Evolutionary conservation across 2,329 filamentous ascomycete species (phyloP).

Genomic region (Amauroascus verrucosus): DNA sequence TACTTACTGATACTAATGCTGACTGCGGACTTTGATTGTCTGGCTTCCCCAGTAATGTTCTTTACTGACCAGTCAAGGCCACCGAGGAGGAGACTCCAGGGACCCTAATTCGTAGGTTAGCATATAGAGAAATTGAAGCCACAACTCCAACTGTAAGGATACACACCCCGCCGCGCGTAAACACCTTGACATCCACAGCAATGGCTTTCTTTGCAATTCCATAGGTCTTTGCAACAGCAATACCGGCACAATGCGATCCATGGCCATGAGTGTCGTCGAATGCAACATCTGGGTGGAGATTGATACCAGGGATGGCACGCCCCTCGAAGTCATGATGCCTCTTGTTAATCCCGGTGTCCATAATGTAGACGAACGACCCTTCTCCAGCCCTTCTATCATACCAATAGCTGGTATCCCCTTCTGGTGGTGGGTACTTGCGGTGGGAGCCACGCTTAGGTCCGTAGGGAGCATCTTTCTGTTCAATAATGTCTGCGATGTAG

Average conservation of each 20-base stretch:
- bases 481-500: conserved; percentile 56
- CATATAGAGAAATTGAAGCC: neutral
- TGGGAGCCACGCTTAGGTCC: conserved; percentile 97
- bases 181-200: conserved; percentile 94
- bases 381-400: conserved; percentile 84
- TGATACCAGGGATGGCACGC: conserved; percentile 93
- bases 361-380: conserved; percentile 96
- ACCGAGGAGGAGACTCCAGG: conserved; percentile 4
- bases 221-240: conserved; percentile 94
- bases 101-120: neutral
- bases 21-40: neutral
- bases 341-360: conserved; percentile 91
- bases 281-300: conserved; percentile 71
- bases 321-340: conserved; percentile 96
- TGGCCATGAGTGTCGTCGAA: conserved; percentile 95
- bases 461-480: conserved; percentile 92
- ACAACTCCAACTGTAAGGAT: neutral
- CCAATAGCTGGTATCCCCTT: conserved; percentile 93
- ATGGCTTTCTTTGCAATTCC: conserved; percentile 99
- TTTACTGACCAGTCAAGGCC: conserved; percentile 8
- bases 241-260: conserved; percentile 98
- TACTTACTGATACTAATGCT: conserved; percentile 9
- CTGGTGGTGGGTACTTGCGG: conserved; percentile 59
- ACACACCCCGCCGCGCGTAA: conserved; percentile 32
- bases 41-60: conserved; percentile 3